Evolutionary conservation across 257 asterid genomes (phyloP).

Genomic region (Prunella vulgaris): DNA sequence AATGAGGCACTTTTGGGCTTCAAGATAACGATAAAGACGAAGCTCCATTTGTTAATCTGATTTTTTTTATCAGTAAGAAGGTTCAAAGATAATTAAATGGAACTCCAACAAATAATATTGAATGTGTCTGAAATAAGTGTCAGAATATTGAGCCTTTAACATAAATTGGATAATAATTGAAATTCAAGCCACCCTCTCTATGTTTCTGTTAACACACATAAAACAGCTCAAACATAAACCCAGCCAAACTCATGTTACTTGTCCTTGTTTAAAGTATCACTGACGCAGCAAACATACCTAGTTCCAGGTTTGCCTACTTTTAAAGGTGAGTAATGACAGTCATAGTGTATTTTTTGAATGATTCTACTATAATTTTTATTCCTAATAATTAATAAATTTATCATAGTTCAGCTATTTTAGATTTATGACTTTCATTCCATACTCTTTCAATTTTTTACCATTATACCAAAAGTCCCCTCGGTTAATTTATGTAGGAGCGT

Average conservation of each 20-base stretch:
- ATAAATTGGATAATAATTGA: background rate
- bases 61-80: background rate
- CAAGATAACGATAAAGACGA: background rate
- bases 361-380: too few relatives aligned
- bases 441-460: too few relatives aligned
- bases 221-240: background rate
- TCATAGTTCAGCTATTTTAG: too few relatives aligned
- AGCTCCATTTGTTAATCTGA: background rate
- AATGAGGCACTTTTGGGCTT: background rate
- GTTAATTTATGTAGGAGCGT: background rate
- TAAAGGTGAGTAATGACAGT: too few relatives aligned
- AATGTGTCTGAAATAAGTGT: background rate
- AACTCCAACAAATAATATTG: background rate
- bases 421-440: too few relatives aligned
- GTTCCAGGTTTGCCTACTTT: too few relatives aligned
- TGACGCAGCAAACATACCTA: background rate
- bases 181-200: background rate
- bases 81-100: background rate
- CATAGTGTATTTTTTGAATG: too few relatives aligned
- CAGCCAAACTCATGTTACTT: background rate
- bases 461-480: too few relatives aligned
- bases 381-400: too few relatives aligned
- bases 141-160: background rate
- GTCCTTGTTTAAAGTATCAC: background rate
- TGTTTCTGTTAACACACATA: background rate